Conservation (phyloP, 306 rosid genomes). For the Dalbergia oliveri region DNA sequence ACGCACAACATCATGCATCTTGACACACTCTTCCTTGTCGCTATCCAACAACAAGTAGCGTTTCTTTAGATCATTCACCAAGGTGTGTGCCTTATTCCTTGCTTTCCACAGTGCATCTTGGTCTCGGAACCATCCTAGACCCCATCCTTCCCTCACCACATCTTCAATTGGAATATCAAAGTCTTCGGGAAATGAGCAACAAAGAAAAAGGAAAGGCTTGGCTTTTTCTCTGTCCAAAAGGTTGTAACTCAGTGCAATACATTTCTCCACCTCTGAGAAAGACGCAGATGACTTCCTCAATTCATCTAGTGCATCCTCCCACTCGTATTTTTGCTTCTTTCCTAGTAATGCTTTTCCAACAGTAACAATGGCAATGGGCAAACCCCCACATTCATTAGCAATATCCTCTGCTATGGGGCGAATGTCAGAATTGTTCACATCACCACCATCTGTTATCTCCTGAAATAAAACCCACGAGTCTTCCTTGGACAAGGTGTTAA, state of each 20-base stretch:
- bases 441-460: not conserved
- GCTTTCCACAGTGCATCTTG: not conserved
- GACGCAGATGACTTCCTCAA: conserved; percentile 1
- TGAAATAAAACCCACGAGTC: conserved; percentile 40
- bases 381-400: conserved; percentile 41
- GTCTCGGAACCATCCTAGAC: conserved; percentile 24
- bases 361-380: conserved; percentile 48
- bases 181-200: conserved; percentile 39
- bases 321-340: not conserved
- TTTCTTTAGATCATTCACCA: conserved; percentile 34
- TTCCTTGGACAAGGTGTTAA: not conserved
- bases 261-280: not conserved
- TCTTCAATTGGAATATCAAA: not conserved
- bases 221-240: conserved; percentile 26
- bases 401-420: conserved; percentile 11
- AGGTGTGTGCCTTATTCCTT: conserved; percentile 34
- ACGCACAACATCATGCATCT: conserved; percentile 42
- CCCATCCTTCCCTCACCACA: conserved; percentile 31
- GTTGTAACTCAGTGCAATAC: conserved; percentile 33
- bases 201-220: conserved; percentile 28
- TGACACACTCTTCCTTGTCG: conserved; percentile 15
- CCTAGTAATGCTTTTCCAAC: conserved; percentile 40
- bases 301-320: conserved; percentile 38
- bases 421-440: not conserved
- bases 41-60: conserved; percentile 41